Percentiles rank a stretch among this genome's conserved stretches.
Evolutionary conservation across 2,329 filamentous ascomycete species (phyloP).

Genomic region (Furcasterigmium sp.): DNA sequence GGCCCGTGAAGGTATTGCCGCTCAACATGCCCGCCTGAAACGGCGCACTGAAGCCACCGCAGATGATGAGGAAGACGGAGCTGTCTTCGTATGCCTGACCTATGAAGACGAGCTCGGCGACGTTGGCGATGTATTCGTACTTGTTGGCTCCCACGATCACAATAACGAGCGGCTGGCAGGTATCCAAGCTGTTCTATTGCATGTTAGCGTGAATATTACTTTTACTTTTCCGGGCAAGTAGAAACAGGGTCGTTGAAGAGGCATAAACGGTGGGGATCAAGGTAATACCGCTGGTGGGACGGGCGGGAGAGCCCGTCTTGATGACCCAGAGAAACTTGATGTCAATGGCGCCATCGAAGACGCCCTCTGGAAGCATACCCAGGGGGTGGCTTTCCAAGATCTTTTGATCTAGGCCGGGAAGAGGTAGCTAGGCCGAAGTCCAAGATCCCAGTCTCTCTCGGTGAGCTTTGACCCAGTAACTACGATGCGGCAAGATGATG

Average conservation of each 20-base stretch:
- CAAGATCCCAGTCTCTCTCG: conserved; percentile 24
- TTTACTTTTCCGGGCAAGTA: too few relatives aligned
- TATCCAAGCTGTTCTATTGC: conserved; percentile 30
- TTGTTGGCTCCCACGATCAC: conserved; percentile 32
- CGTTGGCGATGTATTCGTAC: conserved; percentile 18
- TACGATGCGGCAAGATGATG: background rate
- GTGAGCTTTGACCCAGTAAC: background rate
- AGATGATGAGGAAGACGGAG: conserved; percentile 32
- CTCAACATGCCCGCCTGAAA: conserved; percentile 27
- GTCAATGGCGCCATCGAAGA: conserved; percentile 18
- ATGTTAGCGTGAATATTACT: too few relatives aligned
- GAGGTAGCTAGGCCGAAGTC: conserved; percentile 28
- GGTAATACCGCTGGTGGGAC: conserved; percentile 19
- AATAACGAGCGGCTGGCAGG: conserved; percentile 33
- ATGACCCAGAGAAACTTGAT: conserved; percentile 28
- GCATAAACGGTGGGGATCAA: conserved; percentile 21
- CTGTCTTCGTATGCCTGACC: conserved; percentile 26
- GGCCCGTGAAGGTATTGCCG: conserved; percentile 31
- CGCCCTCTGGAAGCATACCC: conserved; percentile 4
- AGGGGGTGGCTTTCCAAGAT: conserved; percentile 14
- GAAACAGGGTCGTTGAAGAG: background rate
- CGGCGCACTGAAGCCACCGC: conserved; percentile 26
- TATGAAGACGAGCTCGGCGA: conserved; percentile 27
- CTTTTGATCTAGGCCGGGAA: conserved; percentile 13
- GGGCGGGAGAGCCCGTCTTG: conserved; percentile 14